phyloP scores from a whole-genome alignment of 768 basidiomycete species.

The Termitomyces sp. region DNA sequence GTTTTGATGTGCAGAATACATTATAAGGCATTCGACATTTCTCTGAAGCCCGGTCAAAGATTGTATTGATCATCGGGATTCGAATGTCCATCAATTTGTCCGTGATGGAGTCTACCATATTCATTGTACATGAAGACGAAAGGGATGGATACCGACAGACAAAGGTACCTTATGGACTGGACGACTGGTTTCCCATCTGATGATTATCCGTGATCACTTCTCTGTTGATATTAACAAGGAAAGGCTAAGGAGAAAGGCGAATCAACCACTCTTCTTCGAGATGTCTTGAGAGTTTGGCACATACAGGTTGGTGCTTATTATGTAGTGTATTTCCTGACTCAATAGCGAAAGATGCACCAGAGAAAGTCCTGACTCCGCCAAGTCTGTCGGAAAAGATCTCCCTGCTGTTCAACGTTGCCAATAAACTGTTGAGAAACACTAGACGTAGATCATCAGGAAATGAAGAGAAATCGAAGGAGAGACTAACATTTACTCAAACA shows the following conservation, averaged over 20 bases:
- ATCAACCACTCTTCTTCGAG: not conserved
- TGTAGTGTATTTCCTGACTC: not conserved
- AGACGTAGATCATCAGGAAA: not conserved
- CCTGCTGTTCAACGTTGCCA: slow-evolving; percentile 25
- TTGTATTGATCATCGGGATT: not conserved
- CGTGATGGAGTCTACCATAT: not conserved
- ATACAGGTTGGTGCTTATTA: slow-evolving; percentile 1
- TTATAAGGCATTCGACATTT: not conserved
- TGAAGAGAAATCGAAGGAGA: not conserved
- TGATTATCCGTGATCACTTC: slow-evolving; percentile 1
- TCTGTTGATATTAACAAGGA: slow-evolving; percentile 11
- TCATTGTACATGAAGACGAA: not conserved
- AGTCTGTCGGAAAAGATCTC: slow-evolving; percentile 17
- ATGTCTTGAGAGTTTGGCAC: not conserved
- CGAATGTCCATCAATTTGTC: not conserved
- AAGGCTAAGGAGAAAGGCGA: slow-evolving; percentile 1
- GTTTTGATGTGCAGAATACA: not conserved
- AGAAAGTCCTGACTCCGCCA: slow-evolving; percentile 13
- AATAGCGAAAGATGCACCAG: not conserved
- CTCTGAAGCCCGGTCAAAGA: no score
- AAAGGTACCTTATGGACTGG: not conserved
- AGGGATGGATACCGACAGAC: not conserved
- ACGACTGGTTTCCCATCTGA: not conserved
- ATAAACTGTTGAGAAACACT: slow-evolving; percentile 29
- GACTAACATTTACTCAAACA: slow-evolving; percentile 35